Evolutionary conservation across 768 basidiomycete species (phyloP).

Genomic region (Lactifluus rugatus): DNA sequence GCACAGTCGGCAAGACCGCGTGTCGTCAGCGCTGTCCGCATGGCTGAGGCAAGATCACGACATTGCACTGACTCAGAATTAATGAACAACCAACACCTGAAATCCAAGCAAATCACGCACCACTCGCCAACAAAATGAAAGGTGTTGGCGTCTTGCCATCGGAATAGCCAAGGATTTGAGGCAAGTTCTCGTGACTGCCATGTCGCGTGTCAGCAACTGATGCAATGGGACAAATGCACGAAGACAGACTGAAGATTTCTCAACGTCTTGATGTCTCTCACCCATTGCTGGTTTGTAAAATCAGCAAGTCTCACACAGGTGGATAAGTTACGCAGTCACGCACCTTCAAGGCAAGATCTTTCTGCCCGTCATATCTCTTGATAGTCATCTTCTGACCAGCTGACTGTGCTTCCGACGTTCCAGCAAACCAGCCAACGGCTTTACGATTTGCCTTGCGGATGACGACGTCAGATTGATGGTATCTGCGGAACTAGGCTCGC

Average conservation of each 20-base stretch:
- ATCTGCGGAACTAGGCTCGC: slow-evolving; percentile 34
- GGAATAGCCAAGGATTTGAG: slow-evolving; percentile 45
- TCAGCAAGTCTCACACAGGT: not conserved
- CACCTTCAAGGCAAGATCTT: slow-evolving; percentile 28
- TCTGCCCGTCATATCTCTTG: slow-evolving; percentile 36
- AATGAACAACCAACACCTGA: not conserved
- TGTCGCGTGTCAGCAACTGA: not conserved
- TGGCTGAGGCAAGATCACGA: slow-evolving; percentile 12
- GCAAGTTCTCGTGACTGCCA: slow-evolving; percentile 41
- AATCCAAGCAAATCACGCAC: slow-evolving; percentile 21
- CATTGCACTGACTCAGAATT: slow-evolving; percentile 8
- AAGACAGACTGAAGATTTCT: slow-evolving; percentile 39
- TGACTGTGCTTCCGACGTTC: slow-evolving; percentile 32
- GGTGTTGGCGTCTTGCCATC: slow-evolving; percentile 36
- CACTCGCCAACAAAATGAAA: slow-evolving; percentile 43
- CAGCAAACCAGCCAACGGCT: slow-evolving; percentile 39
- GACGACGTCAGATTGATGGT: slow-evolving; percentile 41
- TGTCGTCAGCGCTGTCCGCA: slow-evolving; percentile 13
- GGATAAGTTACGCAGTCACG: not conserved
- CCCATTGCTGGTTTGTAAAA: slow-evolving; percentile 32
- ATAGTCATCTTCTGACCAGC: slow-evolving; percentile 34
- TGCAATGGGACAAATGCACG: not conserved
- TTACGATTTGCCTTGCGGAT: slow-evolving; percentile 25
- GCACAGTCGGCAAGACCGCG: slow-evolving; percentile 11
- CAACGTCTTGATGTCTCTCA: slow-evolving; percentile 40